These are phyloP conservation scores for Metschnikowia matae DNA, from an alignment of 805 yeast species.

Conservation along the genomic window DNA sequence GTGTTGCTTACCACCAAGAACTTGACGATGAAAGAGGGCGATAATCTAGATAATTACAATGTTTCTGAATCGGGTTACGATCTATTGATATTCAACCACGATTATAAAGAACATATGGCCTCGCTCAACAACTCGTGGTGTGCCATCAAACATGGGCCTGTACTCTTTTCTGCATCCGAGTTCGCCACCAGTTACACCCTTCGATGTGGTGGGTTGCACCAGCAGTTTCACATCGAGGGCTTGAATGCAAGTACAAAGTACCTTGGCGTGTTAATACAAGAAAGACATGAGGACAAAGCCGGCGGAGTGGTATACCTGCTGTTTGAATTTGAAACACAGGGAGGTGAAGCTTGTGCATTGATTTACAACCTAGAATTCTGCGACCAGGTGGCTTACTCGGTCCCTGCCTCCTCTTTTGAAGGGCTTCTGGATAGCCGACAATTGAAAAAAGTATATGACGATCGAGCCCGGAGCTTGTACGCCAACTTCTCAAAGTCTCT, in stretches of 20 bases:
- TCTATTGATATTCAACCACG: slow-evolving; percentile 47
- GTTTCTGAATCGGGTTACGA: slow-evolving; percentile 29
- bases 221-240: slow-evolving; percentile 59
- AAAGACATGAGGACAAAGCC: slow-evolving; percentile 24
- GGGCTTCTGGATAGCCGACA: slow-evolving; percentile 12
- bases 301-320: slow-evolving; percentile 66
- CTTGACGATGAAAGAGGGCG: slow-evolving; percentile 23
- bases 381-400: slow-evolving; percentile 78
- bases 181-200: slow-evolving; percentile 36
- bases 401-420: slow-evolving; percentile 47
- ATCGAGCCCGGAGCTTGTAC: slow-evolving; percentile 52
- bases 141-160: slow-evolving; percentile 59
- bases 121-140: slow-evolving; percentile 60
- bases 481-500: slow-evolving; percentile 70
- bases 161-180: slow-evolving; percentile 20
- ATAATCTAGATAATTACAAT: slow-evolving; percentile 17
- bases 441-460: slow-evolving; percentile 51
- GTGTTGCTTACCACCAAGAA: slow-evolving; percentile 64
- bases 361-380: slow-evolving; percentile 77
- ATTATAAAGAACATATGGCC: slow-evolving; percentile 30
- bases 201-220: slow-evolving; percentile 48
- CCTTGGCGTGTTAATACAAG: slow-evolving; percentile 57
- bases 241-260: slow-evolving; percentile 61
- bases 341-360: slow-evolving; percentile 59
- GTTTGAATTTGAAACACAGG: slow-evolving; percentile 54